Evolutionary conservation across 208 protist genomes (phyloP), one percentile per base, ranked within the genome.

Genomic region (Leishmania turanica): DNA sequence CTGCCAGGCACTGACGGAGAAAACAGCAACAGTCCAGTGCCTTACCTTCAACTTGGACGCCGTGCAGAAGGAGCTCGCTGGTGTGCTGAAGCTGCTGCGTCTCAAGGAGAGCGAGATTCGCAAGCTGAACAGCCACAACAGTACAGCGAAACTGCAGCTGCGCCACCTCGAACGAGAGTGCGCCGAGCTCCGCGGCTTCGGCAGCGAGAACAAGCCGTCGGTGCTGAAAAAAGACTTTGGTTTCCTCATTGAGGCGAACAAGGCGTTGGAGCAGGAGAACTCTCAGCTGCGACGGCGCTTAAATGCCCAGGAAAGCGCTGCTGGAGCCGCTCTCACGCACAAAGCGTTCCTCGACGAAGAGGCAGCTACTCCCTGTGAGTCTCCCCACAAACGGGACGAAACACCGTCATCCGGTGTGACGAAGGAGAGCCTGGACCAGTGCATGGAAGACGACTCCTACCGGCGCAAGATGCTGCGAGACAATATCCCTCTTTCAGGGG

Each of bases 241-340:
- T 5, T 84, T 90, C 47, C 85, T 95, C 17, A 91, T 97, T 27
- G 83, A 93, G 74, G 91, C 90, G 24, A 97, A 96, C 85, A 94
- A 92, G 80, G 75, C 76, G 40, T 86, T 97, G 21, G 92, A 97
- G 72, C 77, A 87, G 45, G 92, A 96, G 60, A 95, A 95, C 66
- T 53, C 60, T 21, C 73, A 79, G 34, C 77, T 96, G 37, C 89
- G 90, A 40, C 76, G 64, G 7, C 83, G 72, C 17, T 79, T 94
- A 62, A 81, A 90, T 47, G 87, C 79, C 8, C 79, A 53, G 24
- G 68, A 51, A 34, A 31, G 81, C 40, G 54, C 66, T 49, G 70
- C 40, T 9, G 40, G 66, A 4, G 24, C 19, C 11, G 51, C 71
- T 45, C 3, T 15, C 31, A 47, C 27, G n/a, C 71, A 40, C 15